A percentile compares a stretch with the other conserved stretches of the same genome.
These are phyloP conservation scores for Suillus subaureus DNA, from an alignment of 768 basidiomycete genomes.

Conservation along the genomic window DNA sequence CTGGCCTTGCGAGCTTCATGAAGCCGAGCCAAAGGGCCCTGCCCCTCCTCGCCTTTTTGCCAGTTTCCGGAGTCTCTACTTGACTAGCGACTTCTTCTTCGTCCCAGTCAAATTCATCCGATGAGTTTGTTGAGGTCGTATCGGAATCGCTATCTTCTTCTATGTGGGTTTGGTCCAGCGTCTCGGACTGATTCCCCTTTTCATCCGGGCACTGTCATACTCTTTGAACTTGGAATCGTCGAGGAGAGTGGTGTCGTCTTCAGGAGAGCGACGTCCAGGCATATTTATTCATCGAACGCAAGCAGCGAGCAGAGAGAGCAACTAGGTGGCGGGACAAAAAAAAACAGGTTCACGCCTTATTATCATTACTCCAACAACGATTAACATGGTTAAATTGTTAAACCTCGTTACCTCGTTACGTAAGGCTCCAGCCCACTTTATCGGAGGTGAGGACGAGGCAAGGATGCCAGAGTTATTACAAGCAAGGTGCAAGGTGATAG, in stretches of 20 bases:
- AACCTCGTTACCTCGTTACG: constrained; percentile 4
- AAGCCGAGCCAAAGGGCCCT: constrained; percentile 64
- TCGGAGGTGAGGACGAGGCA: background rate
- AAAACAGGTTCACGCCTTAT: constrained; percentile 4
- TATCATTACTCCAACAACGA: background rate
- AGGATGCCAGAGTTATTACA: background rate
- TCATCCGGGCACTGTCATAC: constrained; percentile 13
- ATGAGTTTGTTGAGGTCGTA: constrained; percentile 55
- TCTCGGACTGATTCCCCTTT: constrained; percentile 14
- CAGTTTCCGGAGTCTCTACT: constrained; percentile 24
- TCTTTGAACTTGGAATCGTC: constrained; percentile 15
- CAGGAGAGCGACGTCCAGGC: constrained; percentile 14
- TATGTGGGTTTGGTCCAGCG: constrained; percentile 11
- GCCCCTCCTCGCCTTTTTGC: constrained; percentile 58
- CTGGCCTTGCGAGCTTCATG: constrained; percentile 61
- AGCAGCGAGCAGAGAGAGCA: background rate
- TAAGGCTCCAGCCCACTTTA: background rate
- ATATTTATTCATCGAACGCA: constrained; percentile 19
- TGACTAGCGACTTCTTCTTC: constrained; percentile 49
- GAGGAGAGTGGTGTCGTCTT: constrained; percentile 11
- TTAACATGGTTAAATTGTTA: background rate
- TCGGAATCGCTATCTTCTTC: constrained; percentile 26
- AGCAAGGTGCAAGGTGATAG: background rate
- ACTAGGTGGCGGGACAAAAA: background rate
- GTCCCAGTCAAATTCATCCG: constrained; percentile 79